Evolutionary conservation across 805 yeast species (phyloP), one percentile per base, ranked within the genome.

Genomic region (Yamadazyma tumulicola): DNA sequence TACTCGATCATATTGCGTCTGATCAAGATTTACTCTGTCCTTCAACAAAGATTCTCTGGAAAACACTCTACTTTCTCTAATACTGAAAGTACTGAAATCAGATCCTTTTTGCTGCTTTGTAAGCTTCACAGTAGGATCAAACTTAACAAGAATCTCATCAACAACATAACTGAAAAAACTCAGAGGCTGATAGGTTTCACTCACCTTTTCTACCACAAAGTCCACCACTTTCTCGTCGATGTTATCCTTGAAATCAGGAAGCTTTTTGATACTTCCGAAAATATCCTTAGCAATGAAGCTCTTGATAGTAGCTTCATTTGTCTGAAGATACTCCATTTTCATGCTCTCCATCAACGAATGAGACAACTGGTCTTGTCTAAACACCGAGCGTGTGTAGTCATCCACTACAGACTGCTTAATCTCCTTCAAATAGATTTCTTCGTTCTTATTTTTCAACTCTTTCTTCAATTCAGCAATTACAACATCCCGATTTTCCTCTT

Each of bases 381-480:
- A 52, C 16, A 41, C 25, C 21, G 39, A 34, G 13, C 32, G 14
- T 12, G 53, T 49, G 34, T 45, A 43, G 14, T 43, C 34, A 3
- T 19, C 11, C 6, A 21, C 15, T 16, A 48, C 31, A 14, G 35
- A 34, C 4, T 20, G 18, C 26, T 35, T 36, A 23, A 43, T n/a
- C 1, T 29, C 34, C 6, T 25, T 20, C n/a, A 34, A 1, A 10
- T 38, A 13, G 12, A 6, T 22, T 2, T 15, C 34, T 17, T 18
- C 29, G 19, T 36, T 23, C 10, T 29, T 24, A 10, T 18, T 15
- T 16, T 33, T 15, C 3, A 42, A 8, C n/a, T 34, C 33, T 4
- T 32, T 18, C 16, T 32, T 42, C 24, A 47, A 21, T 9, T 40
- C 34, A 3, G 37, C 30, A 6, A 41, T 5, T 6, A 47, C 32